These are phyloP conservation scores for Euphrasia arctica DNA, from an alignment of 305 asterid species.

Conservation along the genomic window DNA sequence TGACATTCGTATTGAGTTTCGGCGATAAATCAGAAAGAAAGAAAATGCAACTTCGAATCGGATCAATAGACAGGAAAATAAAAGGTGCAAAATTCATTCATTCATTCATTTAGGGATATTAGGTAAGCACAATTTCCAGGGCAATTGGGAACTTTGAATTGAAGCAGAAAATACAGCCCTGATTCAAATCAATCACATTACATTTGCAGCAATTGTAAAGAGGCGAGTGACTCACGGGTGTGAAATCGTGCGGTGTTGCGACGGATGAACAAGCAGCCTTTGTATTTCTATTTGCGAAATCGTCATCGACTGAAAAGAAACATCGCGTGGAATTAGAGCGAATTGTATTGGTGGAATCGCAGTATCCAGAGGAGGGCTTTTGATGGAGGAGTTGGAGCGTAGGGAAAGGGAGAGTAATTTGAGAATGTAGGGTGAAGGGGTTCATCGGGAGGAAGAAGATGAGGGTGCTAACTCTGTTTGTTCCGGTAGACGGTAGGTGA, in stretches of 20 bases:
- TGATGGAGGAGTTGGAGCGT: too few relatives aligned
- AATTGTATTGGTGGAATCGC: conserved; percentile 7
- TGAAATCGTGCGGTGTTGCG: conserved; percentile 41
- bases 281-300: conserved; percentile 28
- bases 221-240: conserved; percentile 29
- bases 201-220: background rate
- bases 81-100: background rate
- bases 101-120: too few relatives aligned
- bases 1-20: background rate
- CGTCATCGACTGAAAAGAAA: conserved; percentile 24
- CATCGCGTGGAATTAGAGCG: conserved; percentile 23
- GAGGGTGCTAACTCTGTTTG: too few relatives aligned
- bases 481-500: too few relatives aligned
- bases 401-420: too few relatives aligned
- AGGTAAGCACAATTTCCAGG: background rate
- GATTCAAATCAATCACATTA: background rate
- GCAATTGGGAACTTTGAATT: background rate
- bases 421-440: too few relatives aligned
- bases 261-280: conserved; percentile 39
- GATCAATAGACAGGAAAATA: background rate
- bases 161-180: background rate
- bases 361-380: background rate
- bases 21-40: background rate
- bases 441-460: too few relatives aligned
- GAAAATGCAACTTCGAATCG: background rate